Evolutionary conservation across 768 basidiomycete genomes (phyloP), one percentile per base, ranked within the genome.

Genomic region (Hebeloma cylindrosporum): DNA sequence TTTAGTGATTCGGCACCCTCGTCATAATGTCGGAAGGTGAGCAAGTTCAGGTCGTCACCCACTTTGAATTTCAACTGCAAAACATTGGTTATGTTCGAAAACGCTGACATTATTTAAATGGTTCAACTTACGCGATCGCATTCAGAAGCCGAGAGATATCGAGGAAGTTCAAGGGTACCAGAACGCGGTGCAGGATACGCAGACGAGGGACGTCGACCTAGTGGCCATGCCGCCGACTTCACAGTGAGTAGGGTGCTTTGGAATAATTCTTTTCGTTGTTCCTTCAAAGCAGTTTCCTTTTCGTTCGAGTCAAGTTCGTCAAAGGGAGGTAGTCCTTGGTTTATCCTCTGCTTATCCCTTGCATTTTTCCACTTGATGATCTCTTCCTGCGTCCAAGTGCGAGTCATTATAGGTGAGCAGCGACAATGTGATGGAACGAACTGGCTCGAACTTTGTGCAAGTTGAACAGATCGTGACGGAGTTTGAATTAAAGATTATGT

Each of bases 21-120:
- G 14, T 43, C 23, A 25, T 43, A 43, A 23, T 44, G 16, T 25
- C 21, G 21, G 32, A 26, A 44, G 10, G 42, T 44, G 32, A 44
- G 32, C 9, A 27, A 13, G 29, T 31, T 41, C 14, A 35, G 17
- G n/a, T 36, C 36, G 21, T 22, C 32, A 27, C 43, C 43, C 26
- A 27, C 10, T 20, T 33, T 27, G 22, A 34, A 33, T 27, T 32
- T 42, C 16, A 42, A 14, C 22, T 32, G 14, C n/a, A n/a, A n/a
- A n/a, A n/a, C n/a, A n/a, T n/a, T n/a, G n/a, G n/a, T n/a, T n/a
- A n/a, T n/a, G n/a, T n/a, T n/a, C n/a, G n/a, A n/a, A n/a, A n/a
- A n/a, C n/a, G n/a, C n/a, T n/a, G n/a, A n/a, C n/a, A n/a, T n/a
- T n/a, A n/a, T n/a, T n/a, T n/a, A n/a, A n/a, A n/a, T n/a, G n/a